These are phyloP conservation scores for Leptoxyphium fumago DNA, from an alignment of 2,329 filamentous ascomycete species.

Conservation along the genomic window DNA sequence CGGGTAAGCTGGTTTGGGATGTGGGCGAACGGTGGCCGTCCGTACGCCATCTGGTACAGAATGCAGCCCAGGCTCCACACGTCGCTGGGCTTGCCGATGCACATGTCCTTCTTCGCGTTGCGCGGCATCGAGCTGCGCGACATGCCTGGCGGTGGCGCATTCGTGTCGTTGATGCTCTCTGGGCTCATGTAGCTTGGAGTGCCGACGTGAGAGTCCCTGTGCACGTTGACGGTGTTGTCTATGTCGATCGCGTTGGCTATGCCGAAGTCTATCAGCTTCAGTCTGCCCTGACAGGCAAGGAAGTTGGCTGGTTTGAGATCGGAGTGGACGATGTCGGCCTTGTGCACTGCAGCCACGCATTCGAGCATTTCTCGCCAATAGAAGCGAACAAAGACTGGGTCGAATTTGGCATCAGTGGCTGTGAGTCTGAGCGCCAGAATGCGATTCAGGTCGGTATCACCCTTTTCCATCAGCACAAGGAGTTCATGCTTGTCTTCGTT, in stretches of 20 bases:
- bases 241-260: conserved; percentile 95
- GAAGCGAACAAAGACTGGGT: conserved; percentile 83
- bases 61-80: conserved; percentile 96
- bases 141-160: conserved; percentile 37
- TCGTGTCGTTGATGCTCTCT: conserved; percentile 80
- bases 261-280: conserved; percentile 97
- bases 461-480: conserved; percentile 91
- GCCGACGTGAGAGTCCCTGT: conserved; percentile 86
- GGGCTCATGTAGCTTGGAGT: conserved; percentile 99
- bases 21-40: conserved; percentile 87
- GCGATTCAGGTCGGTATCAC: conserved; percentile 82
- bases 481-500: conserved; percentile 84
- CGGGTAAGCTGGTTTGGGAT: conserved; percentile 76
- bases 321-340: conserved; percentile 84
- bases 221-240: conserved; percentile 92
- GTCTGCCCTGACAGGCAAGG: conserved; percentile 71
- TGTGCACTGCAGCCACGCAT: conserved; percentile 79
- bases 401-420: conserved; percentile 56
- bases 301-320: conserved; percentile 97
- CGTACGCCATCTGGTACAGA: conserved; percentile 95
- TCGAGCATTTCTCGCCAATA: conserved; percentile 99
- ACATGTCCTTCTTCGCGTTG: conserved; percentile 62
- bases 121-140: conserved; percentile 22
- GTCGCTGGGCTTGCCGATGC: conserved; percentile 88
- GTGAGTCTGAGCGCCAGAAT: conserved; percentile 61